Base-by-base conservation (phyloP, 306 rosid genomes). In the Ochetophila trinervis region DNA sequence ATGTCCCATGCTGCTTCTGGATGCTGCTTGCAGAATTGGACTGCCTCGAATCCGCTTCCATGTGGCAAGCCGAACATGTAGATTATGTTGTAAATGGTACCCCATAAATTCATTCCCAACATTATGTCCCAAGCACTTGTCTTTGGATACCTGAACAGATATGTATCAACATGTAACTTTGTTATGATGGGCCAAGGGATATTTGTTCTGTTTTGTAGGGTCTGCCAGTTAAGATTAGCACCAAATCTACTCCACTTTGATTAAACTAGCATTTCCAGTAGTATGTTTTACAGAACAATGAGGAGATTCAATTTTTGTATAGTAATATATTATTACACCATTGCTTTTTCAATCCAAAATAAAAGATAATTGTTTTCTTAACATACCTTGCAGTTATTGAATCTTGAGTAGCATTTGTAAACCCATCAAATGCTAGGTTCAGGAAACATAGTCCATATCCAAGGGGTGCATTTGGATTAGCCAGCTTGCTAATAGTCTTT, bases 401-500 rank as follows among this genome's bases (percentile, higher is more conserved):
- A 88, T 94, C 99, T 79, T 94, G 99, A 75, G 99, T 94, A 37
- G 99, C 99, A 83, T 94, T 94, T 48, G 99, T 94, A 78, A 94
- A 94, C 71, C 99, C 99, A 77, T 94, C 99, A 85, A 94, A 94
- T 44, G 96, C 88, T 64, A 94, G 97, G 84, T 94, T 94, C 30
- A 94, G 80, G 78, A 86, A 90, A 76, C 99, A 94, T 55, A 94
- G 82, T 52, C 95, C 96, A 63, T 94, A 94, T 57, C 99, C 99
- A 68, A 94, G 86, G 60, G 97, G 96, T n/a, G 92, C 96, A 73
- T 94, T 90, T 51, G 99, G 99, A 77, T 85, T 82, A 44, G 97
- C 99, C 78, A 94, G 78, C 83, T 94, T 94, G 85, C 77, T 86
- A 57, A 82, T 90, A 48, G 90, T 90, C 84, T 90, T 90, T 56